Percentiles rank a stretch among this genome's conserved stretches.
phyloP scores from a whole-genome alignment of 345 rosid genomes.

The Laguncularia racemosa region DNA sequence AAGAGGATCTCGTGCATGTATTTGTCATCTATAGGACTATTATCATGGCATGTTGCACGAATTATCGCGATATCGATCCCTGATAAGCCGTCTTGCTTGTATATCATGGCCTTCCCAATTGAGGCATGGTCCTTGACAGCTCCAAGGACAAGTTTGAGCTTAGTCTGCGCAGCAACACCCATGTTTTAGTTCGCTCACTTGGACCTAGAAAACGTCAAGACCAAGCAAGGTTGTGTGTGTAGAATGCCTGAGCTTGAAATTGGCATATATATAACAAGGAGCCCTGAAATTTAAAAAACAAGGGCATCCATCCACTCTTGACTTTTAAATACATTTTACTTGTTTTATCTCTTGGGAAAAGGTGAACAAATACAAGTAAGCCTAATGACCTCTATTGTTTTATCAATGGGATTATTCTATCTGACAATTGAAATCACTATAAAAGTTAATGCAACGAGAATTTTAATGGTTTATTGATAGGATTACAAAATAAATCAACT shows the following conservation, averaged over 20 bases:
- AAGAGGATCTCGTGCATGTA: conserved; percentile 80
- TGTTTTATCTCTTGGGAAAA: too few species aligned
- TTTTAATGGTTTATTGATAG: too few species aligned
- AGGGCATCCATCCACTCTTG: conserved; percentile 18
- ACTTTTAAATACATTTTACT: not conserved
- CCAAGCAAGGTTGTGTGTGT: conserved; percentile 4
- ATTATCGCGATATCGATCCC: conserved; percentile 68
- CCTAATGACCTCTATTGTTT: not conserved
- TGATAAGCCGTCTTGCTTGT: conserved; percentile 39
- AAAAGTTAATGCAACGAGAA: too few species aligned
- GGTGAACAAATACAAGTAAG: not conserved
- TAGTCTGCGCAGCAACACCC: conserved; percentile 50
- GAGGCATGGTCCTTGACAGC: conserved; percentile 71
- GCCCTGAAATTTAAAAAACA: conserved; percentile 5
- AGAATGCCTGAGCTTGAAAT: conserved; percentile 7
- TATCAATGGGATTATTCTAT: not conserved
- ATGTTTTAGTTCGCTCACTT: conserved; percentile 13
- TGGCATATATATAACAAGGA: conserved; percentile 11
- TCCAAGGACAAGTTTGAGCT: conserved; percentile 53
- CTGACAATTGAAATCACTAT: too few species aligned
- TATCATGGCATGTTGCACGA: conserved; percentile 69
- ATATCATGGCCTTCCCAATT: conserved; percentile 65
- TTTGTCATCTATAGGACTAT: conserved; percentile 54
- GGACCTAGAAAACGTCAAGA: not conserved
- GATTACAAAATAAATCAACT: too few species aligned